phyloP scores from a whole-genome alignment of 2,329 filamentous ascomycete genomes.

The Arthrobotrys pseudoclavata region DNA sequence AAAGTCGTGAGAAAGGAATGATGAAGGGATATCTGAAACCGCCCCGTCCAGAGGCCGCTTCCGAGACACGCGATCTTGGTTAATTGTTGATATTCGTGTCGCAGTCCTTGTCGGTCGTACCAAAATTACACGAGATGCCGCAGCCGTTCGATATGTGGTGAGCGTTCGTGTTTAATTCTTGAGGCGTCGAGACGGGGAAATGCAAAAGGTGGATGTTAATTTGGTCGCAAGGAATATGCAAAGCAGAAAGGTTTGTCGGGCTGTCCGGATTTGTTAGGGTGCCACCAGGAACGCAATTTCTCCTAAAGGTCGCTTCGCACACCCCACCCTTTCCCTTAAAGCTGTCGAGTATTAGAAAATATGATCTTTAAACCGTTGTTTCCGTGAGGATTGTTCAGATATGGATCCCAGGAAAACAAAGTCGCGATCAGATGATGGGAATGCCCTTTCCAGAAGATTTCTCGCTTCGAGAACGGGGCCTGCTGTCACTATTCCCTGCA shows the following conservation, averaged over 20 bases:
- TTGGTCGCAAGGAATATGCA: slow-evolving; percentile 59
- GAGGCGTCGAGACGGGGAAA: slow-evolving; percentile 57
- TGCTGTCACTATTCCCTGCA: slow-evolving; percentile 42
- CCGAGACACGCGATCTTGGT: slow-evolving; percentile 56
- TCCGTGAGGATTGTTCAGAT: slow-evolving; percentile 32
- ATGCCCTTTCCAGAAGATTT: slow-evolving; percentile 45
- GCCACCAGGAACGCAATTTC: slow-evolving; percentile 61
- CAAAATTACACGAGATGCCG: slow-evolving; percentile 15
- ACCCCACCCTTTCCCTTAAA: slow-evolving; percentile 57
- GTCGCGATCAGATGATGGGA: slow-evolving; percentile 58
- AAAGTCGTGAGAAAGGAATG: slow-evolving; percentile 39
- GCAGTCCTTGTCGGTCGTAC: slow-evolving; percentile 16
- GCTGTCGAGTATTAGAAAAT: slow-evolving; percentile 39
- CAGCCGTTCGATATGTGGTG: slow-evolving; percentile 23
- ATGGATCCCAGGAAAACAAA: slow-evolving; percentile 35
- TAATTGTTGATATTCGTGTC: slow-evolving; percentile 35
- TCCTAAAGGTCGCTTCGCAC: slow-evolving; percentile 60
- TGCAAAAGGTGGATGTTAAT: slow-evolving; percentile 49
- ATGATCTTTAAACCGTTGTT: slow-evolving; percentile 45
- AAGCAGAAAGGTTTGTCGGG: slow-evolving; percentile 60
- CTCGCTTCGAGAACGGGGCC: slow-evolving; percentile 53
- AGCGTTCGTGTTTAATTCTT: slow-evolving; percentile 42
- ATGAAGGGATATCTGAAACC: slow-evolving; percentile 48
- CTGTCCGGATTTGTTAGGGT: slow-evolving; percentile 61
- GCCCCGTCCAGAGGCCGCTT: slow-evolving; percentile 57